A percentile compares a stretch with the other conserved stretches of the same genome.
These are phyloP conservation scores for Nicotiana rustica DNA, from an alignment of 305 asterid genomes.

Conservation along the genomic window DNA sequence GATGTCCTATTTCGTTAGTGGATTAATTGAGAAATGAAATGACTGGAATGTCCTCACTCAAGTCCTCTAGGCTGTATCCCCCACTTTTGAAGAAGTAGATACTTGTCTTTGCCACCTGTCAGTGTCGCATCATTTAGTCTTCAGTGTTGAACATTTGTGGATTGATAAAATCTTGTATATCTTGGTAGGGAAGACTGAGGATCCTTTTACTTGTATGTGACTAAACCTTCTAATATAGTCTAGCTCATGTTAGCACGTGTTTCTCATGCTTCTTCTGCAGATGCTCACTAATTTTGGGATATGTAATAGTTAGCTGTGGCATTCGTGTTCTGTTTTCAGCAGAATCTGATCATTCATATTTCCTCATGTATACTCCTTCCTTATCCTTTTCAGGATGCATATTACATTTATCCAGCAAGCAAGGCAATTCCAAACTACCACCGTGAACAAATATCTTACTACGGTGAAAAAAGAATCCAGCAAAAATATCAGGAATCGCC, in stretches of 20 bases:
- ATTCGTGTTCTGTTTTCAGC: slow-evolving; percentile 9
- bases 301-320: not conserved
- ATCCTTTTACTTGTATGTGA: not conserved
- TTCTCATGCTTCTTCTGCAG: not conserved
- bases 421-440: slow-evolving; percentile 54
- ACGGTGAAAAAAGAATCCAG: slow-evolving; percentile 50
- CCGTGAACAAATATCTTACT: slow-evolving; percentile 55
- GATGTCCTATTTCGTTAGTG: not conserved
- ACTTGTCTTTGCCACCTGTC: not conserved
- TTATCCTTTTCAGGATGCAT: slow-evolving; percentile 57
- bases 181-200: not conserved
- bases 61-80: not conserved
- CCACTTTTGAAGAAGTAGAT: not conserved
- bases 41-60: not conserved
- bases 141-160: not conserved
- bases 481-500: slow-evolving; percentile 57
- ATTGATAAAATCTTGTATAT: not conserved
- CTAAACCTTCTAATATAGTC: not conserved
- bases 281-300: slow-evolving; percentile 19
- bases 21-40: not conserved
- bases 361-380: slow-evolving; percentile 19
- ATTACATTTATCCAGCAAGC: slow-evolving; percentile 58
- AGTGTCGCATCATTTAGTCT: not conserved
- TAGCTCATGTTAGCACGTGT: not conserved
- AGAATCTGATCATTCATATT: not conserved